Evolutionary conservation across 495 filamentous ascomycete species (phyloP), one percentile per base, ranked within the genome.

Genomic region (Podospora pseudoanserina): DNA sequence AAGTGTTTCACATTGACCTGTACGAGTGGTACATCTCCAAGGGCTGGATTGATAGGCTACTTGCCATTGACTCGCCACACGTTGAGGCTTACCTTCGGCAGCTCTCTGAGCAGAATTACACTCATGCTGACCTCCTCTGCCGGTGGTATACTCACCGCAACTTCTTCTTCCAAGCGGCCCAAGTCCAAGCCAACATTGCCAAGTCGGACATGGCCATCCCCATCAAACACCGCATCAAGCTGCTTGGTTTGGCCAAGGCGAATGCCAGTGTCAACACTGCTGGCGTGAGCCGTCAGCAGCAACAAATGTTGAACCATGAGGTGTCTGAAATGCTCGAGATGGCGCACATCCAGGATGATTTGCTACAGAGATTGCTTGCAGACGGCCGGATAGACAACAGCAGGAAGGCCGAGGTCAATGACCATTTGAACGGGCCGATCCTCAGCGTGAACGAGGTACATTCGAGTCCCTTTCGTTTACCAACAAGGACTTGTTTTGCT

Each of bases 1-100:
- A 97, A 71, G 88, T 97, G 1, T 99, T 98, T 79, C 87, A 98
- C 76, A 94, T 91, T 30, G 90, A 92, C 70, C 83, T 99, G 63
- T 99, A 97, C 75, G 95, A 97, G 68, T 99, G 96, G 96, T 97
- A 98, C 77, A 85, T 97, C 56, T 78, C 83, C 44, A 89, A 93
- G 74, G 89, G 89, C 49, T 92, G 91, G 87, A 89, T 82, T 28
- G 92, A 98, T 64, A 89, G 92, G 4, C 83, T 99, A 53, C 86
- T 99, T 9, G 87, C 89, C 60, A 90, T 93, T 53, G 82, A 92
- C 64, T 97, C 95, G 15, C 85, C 88, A 0, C 91, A 91, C 72
- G 92, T 98, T 39, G 86, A 94, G 28, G 88, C 86, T n/a, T 99
- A 97, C 76, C 87, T 99, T 3, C 81, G 90, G 69, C 87, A 89